Evolutionary conservation across 805 yeast genomes (phyloP), one percentile per base, ranked within the genome.

Genomic region (Candida caryicola): DNA sequence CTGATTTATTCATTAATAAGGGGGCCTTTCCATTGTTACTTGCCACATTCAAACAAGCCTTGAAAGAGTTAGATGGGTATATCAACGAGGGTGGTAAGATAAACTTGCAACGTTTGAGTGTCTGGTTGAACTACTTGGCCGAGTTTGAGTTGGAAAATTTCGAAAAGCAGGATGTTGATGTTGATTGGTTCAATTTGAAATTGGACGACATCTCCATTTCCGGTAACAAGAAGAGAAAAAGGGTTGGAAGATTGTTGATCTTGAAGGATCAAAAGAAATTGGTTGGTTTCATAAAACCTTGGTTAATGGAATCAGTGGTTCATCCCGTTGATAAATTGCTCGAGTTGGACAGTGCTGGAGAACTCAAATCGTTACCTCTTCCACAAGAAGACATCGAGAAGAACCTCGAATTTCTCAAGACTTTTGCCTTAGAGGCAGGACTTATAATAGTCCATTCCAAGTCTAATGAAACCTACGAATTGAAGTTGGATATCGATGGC

Each of bases 1-100:
- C 99, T 0, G 95, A 90, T 61, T 72, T 93, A 50, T 90, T 87
- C 59, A 75, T 93, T 48, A 90, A 89, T 57, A 93, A 90, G 51
- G 98, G 97, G 50, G 99, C 98, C 0, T 85, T 93, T 68, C 96
- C 98, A n/a, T 75, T 89, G 21, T 72, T 93, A 53, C 71, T 93
- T 50, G 87, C 82, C 45, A 83, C 96, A 12, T 93, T 93, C 67
- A 93, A 90, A 59, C 81, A 79, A 52, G 79, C 90, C 18, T 69
- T 93, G 55, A 73, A 75, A 48, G 75, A 74, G 45, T 64, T 79
- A 40, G 95, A 85, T 57, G 96, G 95, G 4, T 93, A 93, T 53
- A 70, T 93, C 43, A 87, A 87, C 52, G 85, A 85, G 46, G 71
- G 74, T 38, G 99, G 99, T 48, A 73, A 74, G 25, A 89, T 93